Evolutionary conservation across 306 rosid species (phyloP), one percentile per base, ranked within the genome.

Genomic region (Quercus bicolor): DNA sequence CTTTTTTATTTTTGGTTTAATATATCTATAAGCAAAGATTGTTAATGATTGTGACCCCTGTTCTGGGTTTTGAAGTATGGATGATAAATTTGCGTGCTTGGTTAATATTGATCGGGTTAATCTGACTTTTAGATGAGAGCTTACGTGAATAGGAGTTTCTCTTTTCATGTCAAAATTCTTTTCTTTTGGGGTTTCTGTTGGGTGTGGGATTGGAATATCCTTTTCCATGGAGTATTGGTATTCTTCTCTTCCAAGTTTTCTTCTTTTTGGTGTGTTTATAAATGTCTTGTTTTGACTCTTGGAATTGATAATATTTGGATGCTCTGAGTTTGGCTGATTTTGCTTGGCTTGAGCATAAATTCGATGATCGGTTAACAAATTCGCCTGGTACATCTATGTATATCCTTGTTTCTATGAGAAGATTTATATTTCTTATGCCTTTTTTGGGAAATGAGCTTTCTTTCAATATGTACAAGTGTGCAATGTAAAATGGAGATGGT

Each of bases 191-290:
- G 79, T 62, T 66, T 80, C 68, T 83, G 83, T 90, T 81, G 82
- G 77, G 43, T 80, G 68, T 84, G 80, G 98, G 89, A 89, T 92
- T 84, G 80, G 98, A 91, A 89, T 92, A 94, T 94, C 87, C 90
- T 75, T 73, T 70, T 70, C 70, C 56, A 61, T 80, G 16, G 85
- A 84, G 71, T 80, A 81, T 84, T 89, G 79, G 89, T 85, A 84
- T 89, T 82, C 87, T 81, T 94, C 84, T 70, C 72, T 76, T 75
- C 88, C 74, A 88, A 88, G 94, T 82, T 85, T 86, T 81, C 77
- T 8, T 66, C 73, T 78, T 77, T 83, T 83, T 76, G 75, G 77
- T 52, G 77, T 75, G 24, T 45, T 54, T 55, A 64, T 72, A 26
- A 60, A 33, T 73, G 77, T 51, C 71, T 72, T 5, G 31, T 73